phyloP scores from a whole-genome alignment of 2,329 filamentous ascomycete species.

The Botrytis squamosa region DNA sequence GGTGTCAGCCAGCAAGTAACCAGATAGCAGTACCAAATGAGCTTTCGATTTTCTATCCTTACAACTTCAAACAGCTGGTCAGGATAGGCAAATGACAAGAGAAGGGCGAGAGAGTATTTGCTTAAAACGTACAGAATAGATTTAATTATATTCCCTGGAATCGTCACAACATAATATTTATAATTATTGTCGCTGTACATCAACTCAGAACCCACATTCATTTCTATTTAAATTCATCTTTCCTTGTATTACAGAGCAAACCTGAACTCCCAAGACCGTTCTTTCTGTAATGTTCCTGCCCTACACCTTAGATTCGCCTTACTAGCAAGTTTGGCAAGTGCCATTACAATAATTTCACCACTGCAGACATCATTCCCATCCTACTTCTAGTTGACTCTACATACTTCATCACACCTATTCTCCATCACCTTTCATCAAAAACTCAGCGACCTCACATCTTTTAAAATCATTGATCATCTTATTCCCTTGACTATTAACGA shows the following conservation, averaged over 20 bases:
- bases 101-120: background rate
- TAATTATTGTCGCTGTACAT: background rate
- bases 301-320: background rate
- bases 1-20: background rate
- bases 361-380: background rate
- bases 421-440: background rate
- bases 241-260: background rate
- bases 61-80: background rate
- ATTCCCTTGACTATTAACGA: background rate
- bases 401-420: background rate
- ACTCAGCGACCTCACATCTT: background rate
- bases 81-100: background rate
- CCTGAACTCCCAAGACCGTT: background rate
- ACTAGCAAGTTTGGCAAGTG: background rate
- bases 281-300: background rate
- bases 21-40: constrained; percentile 3
- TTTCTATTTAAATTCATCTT: background rate
- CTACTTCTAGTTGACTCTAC: background rate
- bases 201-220: background rate
- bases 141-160: background rate
- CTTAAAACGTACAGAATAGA: background rate
- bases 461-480: background rate
- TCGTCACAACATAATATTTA: background rate
- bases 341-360: background rate
- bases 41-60: background rate